Evolutionary conservation across 2,329 filamentous ascomycete genomes (phyloP), one percentile per base, ranked within the genome.

Genomic region (Incumbomyces delicatus): DNA sequence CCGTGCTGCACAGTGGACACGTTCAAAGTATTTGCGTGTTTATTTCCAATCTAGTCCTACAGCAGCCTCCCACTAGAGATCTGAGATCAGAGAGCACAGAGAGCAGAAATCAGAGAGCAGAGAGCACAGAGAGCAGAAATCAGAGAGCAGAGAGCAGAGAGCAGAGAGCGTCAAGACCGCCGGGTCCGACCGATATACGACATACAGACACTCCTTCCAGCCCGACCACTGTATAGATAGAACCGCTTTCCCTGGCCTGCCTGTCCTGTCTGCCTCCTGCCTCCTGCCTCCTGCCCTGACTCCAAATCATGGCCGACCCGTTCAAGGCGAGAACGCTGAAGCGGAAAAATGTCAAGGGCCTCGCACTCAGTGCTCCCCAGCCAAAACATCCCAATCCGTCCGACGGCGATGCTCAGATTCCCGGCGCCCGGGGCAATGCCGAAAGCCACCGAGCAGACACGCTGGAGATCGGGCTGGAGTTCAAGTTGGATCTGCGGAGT

Each of bases 281-380:
- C 4, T 8, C 22, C 22, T 27, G 22, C 22, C 22, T 27, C n/a
- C n/a, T n/a, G n/a, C n/a, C n/a, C n/a, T n/a, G n/a, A n/a, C n/a
- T 8, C 22, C 22, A 27, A 4, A 53, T 48, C 54, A 80, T 80
- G 74, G 72, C 74, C 54, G 77, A 81, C 61, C 67, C 70, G 46
- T 80, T 82, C 67, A 76, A 80, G 64, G 72, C 76, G 48, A 73
- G 77, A 63, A 94, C 92, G 52, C 85, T 98, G 82, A 96, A 95
- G 81, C 84, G 90, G 75, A 95, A 96, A 79, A 98, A 98, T 66
- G 85, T 94, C 67, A 96, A 96, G 72, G 90, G 89, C 32, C 82
- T 98, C 42, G 89, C 88, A 56, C 75, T 98, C 62, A 89, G 80
- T 60, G 81, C 86, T 41, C 81, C 84, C 18, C 76, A 84, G 39